Percentiles rank a stretch among this genome's conserved stretches.
Conservation (phyloP, 805 yeast species). For the Cyberlindnera xylosilytica region DNA sequence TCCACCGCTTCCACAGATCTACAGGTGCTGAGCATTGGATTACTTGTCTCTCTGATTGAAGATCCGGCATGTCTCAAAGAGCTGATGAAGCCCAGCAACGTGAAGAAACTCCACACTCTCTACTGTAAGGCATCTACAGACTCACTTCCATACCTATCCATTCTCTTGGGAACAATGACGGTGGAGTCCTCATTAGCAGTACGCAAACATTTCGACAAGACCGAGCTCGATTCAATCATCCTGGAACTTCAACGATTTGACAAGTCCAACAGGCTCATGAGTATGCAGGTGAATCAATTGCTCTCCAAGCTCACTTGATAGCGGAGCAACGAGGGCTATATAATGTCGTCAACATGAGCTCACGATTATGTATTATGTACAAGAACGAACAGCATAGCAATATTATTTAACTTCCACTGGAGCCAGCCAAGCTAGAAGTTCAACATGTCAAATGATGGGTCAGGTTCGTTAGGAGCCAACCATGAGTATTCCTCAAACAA, state of each 20-base stretch:
- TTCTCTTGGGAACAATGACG: slow-evolving; percentile 19
- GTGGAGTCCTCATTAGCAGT: slow-evolving; percentile 3
- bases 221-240: slow-evolving; percentile 16
- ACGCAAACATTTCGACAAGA: slow-evolving; percentile 9
- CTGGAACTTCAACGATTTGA: slow-evolving; percentile 20
- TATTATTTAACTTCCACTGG: no score
- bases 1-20: slow-evolving; percentile 10
- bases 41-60: slow-evolving; percentile 22
- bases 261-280: slow-evolving; percentile 11
- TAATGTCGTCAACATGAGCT: neutral
- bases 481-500: no score
- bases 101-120: slow-evolving; percentile 10
- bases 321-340: neutral
- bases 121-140: slow-evolving; percentile 2
- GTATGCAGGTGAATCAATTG: slow-evolving; percentile 16
- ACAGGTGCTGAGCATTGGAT: slow-evolving; percentile 21
- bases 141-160: slow-evolving; percentile 17
- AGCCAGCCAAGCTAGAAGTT: no score
- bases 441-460: no score
- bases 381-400: no score
- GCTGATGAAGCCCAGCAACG: neutral
- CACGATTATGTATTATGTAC: neutral
- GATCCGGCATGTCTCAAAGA: slow-evolving; percentile 6
- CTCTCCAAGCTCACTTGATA: slow-evolving; percentile 2
- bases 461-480: no score